A percentile compares a stretch with the other conserved stretches of the same genome.
Evolutionary conservation across 2,329 filamentous ascomycete genomes (phyloP).

Genomic region (Hymenoscyphus occultus): DNA sequence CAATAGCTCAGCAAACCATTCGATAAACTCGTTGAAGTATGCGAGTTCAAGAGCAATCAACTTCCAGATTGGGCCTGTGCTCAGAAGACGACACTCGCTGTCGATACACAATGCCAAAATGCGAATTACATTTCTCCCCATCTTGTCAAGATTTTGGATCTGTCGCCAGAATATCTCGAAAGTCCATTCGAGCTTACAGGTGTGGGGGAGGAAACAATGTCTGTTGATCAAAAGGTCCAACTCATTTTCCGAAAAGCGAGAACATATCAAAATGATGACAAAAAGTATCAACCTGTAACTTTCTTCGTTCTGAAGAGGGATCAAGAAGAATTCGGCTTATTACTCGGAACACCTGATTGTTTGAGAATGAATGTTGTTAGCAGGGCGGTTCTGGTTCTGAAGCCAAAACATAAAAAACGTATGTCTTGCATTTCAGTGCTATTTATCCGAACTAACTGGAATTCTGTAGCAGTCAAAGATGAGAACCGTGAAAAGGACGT

Average conservation of each 20-base stretch:
- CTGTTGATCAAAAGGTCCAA: background rate
- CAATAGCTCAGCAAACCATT: background rate
- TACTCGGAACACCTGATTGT: background rate
- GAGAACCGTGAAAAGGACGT: background rate
- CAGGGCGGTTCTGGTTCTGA: background rate
- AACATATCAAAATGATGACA: background rate
- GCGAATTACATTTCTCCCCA: background rate
- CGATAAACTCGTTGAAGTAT: background rate
- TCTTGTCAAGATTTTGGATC: background rate
- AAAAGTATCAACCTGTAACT: background rate
- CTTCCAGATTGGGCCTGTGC: background rate
- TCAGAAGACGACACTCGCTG: background rate
- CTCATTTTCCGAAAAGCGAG: background rate
- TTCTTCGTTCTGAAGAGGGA: background rate
- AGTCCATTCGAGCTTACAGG: background rate
- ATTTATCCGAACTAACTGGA: background rate
- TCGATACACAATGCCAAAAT: background rate
- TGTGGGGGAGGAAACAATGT: background rate
- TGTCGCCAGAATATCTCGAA: background rate
- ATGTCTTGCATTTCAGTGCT: background rate
- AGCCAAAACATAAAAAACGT: background rate
- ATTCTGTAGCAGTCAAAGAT: background rate
- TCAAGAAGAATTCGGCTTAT: background rate
- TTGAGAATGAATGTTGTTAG: background rate
- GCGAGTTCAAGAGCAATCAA: background rate